Percentiles rank a stretch among this genome's conserved stretches.
phyloP scores from a whole-genome alignment of 495 filamentous ascomycete genomes.

The Penicillium mononematosum region DNA sequence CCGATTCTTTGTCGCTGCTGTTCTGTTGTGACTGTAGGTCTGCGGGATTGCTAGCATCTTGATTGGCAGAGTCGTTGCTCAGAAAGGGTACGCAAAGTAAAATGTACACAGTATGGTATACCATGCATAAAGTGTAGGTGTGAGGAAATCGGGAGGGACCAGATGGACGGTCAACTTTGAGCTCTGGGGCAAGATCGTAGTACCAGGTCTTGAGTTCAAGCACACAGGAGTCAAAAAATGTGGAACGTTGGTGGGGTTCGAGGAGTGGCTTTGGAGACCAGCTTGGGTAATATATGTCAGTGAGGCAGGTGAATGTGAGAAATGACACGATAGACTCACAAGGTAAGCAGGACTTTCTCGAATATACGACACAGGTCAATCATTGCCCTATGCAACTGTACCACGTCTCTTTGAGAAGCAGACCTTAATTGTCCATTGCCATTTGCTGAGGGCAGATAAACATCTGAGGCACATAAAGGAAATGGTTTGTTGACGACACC shows the following conservation, averaged over 20 bases:
- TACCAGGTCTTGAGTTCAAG: slow-evolving; percentile 32
- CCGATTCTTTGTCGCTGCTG: background rate
- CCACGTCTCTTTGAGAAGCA: slow-evolving; percentile 19
- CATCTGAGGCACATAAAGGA: slow-evolving; percentile 17
- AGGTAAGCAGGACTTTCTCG: slow-evolving; percentile 29
- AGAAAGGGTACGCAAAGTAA: slow-evolving; percentile 30
- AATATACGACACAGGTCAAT: slow-evolving; percentile 30
- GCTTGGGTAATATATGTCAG: slow-evolving; percentile 11
- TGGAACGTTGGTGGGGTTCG: slow-evolving; percentile 16
- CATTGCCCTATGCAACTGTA: slow-evolving; percentile 26
- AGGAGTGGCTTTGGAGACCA: slow-evolving; percentile 31
- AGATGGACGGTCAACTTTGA: slow-evolving; percentile 19
- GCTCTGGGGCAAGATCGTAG: slow-evolving; percentile 26
- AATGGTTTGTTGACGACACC: slow-evolving; percentile 30
- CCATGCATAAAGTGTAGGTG: slow-evolving; percentile 30
- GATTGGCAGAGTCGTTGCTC: background rate
- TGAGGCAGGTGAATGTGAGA: background rate
- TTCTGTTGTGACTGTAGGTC: background rate
- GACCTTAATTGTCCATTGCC: slow-evolving; percentile 23
- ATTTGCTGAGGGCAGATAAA: slow-evolving; percentile 19
- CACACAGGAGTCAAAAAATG: slow-evolving; percentile 29
- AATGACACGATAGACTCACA: slow-evolving; percentile 18
- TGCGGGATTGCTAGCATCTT: background rate
- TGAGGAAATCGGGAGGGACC: slow-evolving; percentile 26
- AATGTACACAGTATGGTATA: slow-evolving; percentile 29